phyloP scores from a whole-genome alignment of 2,329 filamentous ascomycete genomes.

The Emmonsiellopsis sp. region DNA sequence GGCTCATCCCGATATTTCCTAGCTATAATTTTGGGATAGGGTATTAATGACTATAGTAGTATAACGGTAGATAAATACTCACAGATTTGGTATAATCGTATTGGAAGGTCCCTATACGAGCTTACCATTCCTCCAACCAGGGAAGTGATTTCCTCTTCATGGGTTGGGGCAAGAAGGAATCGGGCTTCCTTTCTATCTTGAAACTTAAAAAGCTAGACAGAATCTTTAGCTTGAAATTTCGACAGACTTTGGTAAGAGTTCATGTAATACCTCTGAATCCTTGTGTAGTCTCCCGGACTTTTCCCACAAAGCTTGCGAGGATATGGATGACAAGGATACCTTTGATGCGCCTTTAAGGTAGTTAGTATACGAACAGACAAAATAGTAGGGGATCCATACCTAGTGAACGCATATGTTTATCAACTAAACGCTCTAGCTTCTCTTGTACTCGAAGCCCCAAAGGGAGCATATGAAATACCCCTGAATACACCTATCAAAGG shows the following conservation, averaged over 20 bases:
- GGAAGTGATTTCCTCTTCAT: conserved; percentile 90
- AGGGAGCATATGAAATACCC: conserved; percentile 86
- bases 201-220: conserved; percentile 63
- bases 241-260: neutral
- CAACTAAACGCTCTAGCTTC: conserved; percentile 77
- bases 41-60: conserved; percentile 1
- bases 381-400: conserved; percentile 36
- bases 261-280: conserved; percentile 57
- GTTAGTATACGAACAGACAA: conserved; percentile 8
- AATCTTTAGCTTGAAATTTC: neutral
- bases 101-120: conserved; percentile 77
- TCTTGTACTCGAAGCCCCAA: conserved; percentile 78
- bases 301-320: conserved; percentile 74
- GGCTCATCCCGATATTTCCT: conserved; percentile 93
- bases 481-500: conserved; percentile 60
- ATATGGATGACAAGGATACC: conserved; percentile 73
- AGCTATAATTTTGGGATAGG: conserved; percentile 37
- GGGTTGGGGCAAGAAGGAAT: conserved; percentile 80
- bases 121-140: conserved; percentile 64
- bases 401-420: conserved; percentile 75
- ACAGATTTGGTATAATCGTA: conserved; percentile 87
- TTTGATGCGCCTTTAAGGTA: conserved; percentile 61
- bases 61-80: conserved; percentile 20
- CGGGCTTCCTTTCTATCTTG: conserved; percentile 65
- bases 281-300: conserved; percentile 71